Evolutionary conservation across 495 filamentous ascomycete genomes (phyloP), one percentile per base, ranked within the genome.

Genomic region (Penicillium crystallinum): DNA sequence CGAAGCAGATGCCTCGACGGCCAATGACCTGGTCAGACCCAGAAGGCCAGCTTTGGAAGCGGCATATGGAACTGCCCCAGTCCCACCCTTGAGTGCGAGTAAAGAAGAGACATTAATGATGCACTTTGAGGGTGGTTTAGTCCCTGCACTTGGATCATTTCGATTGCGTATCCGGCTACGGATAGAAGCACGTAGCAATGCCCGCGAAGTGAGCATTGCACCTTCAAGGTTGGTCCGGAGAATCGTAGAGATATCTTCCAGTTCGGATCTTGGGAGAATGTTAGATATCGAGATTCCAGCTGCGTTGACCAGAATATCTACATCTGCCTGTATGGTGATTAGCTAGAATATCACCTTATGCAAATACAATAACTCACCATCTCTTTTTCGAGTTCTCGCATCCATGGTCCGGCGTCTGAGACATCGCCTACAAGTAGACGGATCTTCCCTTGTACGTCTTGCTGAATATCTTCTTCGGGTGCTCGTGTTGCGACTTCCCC

Each of bases 61-160:
- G 6, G 86, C 83, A 62, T 95, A 95, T 2, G 83, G 78, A 4
- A 84, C 76, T 9, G 86, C 81, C 0, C 90, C 90, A 1, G 63
- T 67, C 3, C 81, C 83, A 0, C 77, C 82, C 46, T 83, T 82
- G 2, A 79, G 43, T 0, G 80, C 89, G 12, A 93, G 71, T 18
- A 93, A 66, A 18, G 85, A 89, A 4, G 89, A 81, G 19, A 95
- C 67, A 54, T 93, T 95, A 65, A 95, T 86, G 40, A 95, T 91
- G 57, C 81, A 86, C 60, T 69, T 73, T 3, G 74, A 74, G 9
- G 53, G 49, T 0, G 50, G 30, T 0, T 27, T 52, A 42, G 29
- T 41, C 6, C 40, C 41, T 14, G 33, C 27, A 10, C 48, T n/a
- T 18, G 57, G 14, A 9, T 41, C 40, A 11, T 49, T 62, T n/a